Evolutionary conservation across 306 rosid species (phyloP).

Genomic region (Pterocarpus santalinus): DNA sequence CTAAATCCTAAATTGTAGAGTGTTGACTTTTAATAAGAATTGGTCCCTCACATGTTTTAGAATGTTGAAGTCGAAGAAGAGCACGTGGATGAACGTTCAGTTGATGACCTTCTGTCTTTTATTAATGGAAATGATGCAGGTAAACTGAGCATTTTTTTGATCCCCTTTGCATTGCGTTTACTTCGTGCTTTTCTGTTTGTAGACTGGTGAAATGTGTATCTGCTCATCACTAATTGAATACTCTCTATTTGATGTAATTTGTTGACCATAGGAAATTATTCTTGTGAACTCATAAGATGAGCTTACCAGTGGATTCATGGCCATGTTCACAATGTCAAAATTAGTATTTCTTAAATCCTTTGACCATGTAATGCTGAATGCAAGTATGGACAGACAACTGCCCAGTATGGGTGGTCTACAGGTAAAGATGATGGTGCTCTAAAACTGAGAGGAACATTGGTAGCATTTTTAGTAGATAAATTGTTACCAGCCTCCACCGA

Average conservation of each 20-base stretch:
- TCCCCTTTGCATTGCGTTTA: constrained; percentile 11
- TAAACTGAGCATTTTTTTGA: constrained; percentile 40
- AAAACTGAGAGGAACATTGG: neutral
- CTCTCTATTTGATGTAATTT: constrained; percentile 26
- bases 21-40: constrained; percentile 36
- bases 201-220: constrained; percentile 14
- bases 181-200: constrained; percentile 25
- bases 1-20: constrained; percentile 21
- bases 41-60: constrained; percentile 59
- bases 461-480: neutral
- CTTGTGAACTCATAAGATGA: constrained; percentile 18
- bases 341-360: neutral
- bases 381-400: constrained; percentile 22
- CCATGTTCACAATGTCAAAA: neutral
- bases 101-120: constrained; percentile 92
- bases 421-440: constrained; percentile 6
- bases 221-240: constrained; percentile 27
- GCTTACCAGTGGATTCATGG: constrained; percentile 7
- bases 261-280: neutral
- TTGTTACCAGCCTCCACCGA: no score
- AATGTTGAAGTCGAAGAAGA: constrained; percentile 79
- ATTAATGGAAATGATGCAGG: constrained; percentile 88
- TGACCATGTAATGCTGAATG: constrained; percentile 16
- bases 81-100: constrained; percentile 85
- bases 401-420: neutral